Evolutionary conservation across 1,284 basidiomycete genomes (phyloP).

Genomic region (Tylopilus sp.): DNA sequence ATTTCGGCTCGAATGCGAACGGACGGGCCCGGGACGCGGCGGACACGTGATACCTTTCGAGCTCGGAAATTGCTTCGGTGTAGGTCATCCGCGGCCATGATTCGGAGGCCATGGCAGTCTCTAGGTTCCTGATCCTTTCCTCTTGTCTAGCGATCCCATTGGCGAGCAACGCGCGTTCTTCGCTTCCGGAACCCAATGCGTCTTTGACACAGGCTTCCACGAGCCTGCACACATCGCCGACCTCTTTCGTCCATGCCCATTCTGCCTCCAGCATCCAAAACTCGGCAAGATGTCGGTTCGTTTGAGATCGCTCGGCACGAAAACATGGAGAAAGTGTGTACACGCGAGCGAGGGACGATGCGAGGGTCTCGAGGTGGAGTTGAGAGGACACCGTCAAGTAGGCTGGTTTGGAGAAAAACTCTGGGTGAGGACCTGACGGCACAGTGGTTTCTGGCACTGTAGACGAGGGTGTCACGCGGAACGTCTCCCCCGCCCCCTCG

Average conservation of each 20-base stretch:
- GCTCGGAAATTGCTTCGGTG: constrained; percentile 65
- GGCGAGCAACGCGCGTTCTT: constrained; percentile 38
- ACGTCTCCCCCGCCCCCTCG: constrained; percentile 96
- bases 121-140: constrained; percentile 24
- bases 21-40: constrained; percentile 17
- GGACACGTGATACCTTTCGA: constrained; percentile 43
- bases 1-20: constrained; percentile 60
- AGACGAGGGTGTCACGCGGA: constrained; percentile 53
- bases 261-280: constrained; percentile 99
- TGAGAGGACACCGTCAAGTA: constrained; percentile 95
- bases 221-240: constrained; percentile 63
- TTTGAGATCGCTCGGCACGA: constrained; percentile 86
- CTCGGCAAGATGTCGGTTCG: constrained; percentile 90
- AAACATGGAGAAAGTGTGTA: constrained; percentile 93
- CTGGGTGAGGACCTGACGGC: constrained; percentile 27
- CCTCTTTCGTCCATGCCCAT: constrained; percentile 56
- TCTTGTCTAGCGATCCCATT: constrained; percentile 33
- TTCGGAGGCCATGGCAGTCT: constrained; percentile 34
- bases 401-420: constrained; percentile 72
- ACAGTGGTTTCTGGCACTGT: constrained; percentile 10
- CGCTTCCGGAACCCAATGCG: constrained; percentile 35
- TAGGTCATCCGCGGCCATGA: constrained; percentile 81
- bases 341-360: constrained; percentile 73
- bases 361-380: constrained; percentile 89
- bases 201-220: constrained; percentile 66